Evolutionary conservation across 345 rosid species (phyloP), one percentile per base, ranked within the genome.

Genomic region (Eucalyptus shirleyi): DNA sequence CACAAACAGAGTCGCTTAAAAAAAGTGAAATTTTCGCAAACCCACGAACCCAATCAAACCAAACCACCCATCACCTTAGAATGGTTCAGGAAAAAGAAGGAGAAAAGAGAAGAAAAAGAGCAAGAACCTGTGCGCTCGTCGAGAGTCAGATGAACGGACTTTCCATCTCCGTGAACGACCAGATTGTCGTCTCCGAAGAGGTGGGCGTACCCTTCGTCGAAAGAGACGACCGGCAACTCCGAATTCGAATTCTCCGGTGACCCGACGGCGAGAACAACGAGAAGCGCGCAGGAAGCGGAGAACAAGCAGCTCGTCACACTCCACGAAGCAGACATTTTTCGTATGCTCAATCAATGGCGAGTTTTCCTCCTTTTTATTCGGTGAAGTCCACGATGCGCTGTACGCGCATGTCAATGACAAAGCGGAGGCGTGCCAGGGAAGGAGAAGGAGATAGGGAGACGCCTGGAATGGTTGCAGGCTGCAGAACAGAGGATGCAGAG

Each of bases 171-270:
- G 86, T 91, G 96, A 87, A 96, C 87, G 90, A 94, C 93, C 80
- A 98, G 93, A 89, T 97, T 96, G 89, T 96, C 94, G 55, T 96
- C 97, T 86, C 99, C 99, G 88, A 97, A 98, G 89, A 98, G 96
- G 42, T 97, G 99, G 42, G 92, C 89, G 90, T 98, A 97, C 9
- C 99, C 97, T 93, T 98, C 99, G 88, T 98, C 99, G 88, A 98
- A 98, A 49, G 98, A 90, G 18, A 93, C 89, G 50, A 95, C 62
- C 30, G 99, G 98, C 34, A 95, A 90, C n/a, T 51, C 87, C 28
- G 24, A 51, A 9, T 7, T 30, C 44, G 90, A 92, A 50, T 90
- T 90, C 45, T 4, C 16, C 28, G 89, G 88, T 88, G 94, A 92
- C 91, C 98, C 98, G 90, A 94, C 95, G 87, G 86, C 96, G 2